phyloP scores from a whole-genome alignment of 306 rosid species.

The cucumber (Cucumis sativus) region Cucumber_9930_V3 NC_026655.2:29177001-29177500 shows the following conservation, averaged over 20 bases:
- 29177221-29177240: background rate
- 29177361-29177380: too few species aligned
- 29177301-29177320: too few species aligned
- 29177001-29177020: conserved; percentile 38
- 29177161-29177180: background rate
- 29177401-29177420: background rate
- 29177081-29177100: background rate
- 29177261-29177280: too few species aligned
- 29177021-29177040: background rate
- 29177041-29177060: background rate
- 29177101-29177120: background rate
- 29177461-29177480: background rate
- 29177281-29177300: too few species aligned
- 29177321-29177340: too few species aligned
- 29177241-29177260: too few species aligned
- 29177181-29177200: background rate
- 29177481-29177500: background rate
- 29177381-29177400: background rate
- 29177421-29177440: background rate
- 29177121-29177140: background rate
- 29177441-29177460: background rate
- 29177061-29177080: background rate
- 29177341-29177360: too few species aligned
- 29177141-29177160: background rate
- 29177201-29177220: background rate